Conservation (phyloP, 192 early-diverging fungal genomes). For the Radiomyces spectabilis region DNA sequence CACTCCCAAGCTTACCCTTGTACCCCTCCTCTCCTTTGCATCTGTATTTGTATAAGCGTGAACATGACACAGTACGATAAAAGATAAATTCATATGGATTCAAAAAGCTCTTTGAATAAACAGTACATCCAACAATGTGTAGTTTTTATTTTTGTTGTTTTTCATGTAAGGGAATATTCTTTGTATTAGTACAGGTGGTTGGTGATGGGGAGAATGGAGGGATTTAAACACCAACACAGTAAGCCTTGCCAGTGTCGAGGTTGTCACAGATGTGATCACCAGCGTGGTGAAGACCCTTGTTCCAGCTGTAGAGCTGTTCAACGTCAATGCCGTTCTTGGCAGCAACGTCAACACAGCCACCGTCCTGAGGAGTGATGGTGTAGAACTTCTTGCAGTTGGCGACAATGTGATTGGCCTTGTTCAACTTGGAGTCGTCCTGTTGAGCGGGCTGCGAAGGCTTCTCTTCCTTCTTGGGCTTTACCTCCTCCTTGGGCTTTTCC, state of each 20-base stretch:
- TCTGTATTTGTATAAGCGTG: too few relatives aligned
- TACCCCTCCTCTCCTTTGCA: too few relatives aligned
- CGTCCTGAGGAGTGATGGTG: conserved; percentile 3
- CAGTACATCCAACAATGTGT: too few relatives aligned
- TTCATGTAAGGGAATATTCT: too few relatives aligned
- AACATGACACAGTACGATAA: too few relatives aligned
- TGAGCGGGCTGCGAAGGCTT: not conserved
- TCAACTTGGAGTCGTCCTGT: not conserved
- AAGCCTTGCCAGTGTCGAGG: conserved; percentile 25
- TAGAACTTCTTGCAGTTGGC: conserved; percentile 18
- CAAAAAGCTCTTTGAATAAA: too few relatives aligned
- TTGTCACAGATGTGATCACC: conserved; percentile 23
- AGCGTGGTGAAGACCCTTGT: conserved; percentile 19
- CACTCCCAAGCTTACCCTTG: too few relatives aligned
- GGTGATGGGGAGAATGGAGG: too few relatives aligned
- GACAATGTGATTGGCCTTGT: conserved; percentile 7
- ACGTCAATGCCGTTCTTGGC: conserved; percentile 5
- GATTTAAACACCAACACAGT: conserved; percentile 24
- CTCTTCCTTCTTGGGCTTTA: conserved; percentile 4
- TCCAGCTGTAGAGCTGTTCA: conserved; percentile 21
- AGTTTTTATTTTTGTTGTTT: too few relatives aligned
- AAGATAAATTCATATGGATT: too few relatives aligned
- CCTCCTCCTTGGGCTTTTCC: too few relatives aligned
- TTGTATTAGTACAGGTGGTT: too few relatives aligned
- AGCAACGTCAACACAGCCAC: conserved; percentile 8